A percentile compares a stretch with the other conserved stretches of the same genome.
phyloP scores from a whole-genome alignment of 257 asterid genomes.

The Fraxinus quadrangulata region DNA sequence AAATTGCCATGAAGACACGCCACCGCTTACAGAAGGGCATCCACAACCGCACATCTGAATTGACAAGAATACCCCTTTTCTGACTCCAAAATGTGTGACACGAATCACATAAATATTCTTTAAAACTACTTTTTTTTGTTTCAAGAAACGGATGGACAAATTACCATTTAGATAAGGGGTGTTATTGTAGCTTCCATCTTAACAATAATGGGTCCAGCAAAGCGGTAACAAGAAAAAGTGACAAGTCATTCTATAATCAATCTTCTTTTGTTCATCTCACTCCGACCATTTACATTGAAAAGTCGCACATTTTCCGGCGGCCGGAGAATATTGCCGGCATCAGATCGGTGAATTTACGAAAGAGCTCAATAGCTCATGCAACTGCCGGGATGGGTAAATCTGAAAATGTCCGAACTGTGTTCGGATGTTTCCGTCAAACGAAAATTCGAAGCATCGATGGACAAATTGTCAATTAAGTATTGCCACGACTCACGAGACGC shows the following conservation, averaged over 20 bases:
- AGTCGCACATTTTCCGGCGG: not conserved
- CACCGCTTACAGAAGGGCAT: not conserved
- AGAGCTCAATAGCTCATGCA: conserved; percentile 21
- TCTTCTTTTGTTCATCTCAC: not conserved
- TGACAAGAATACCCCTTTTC: not conserved
- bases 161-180: not conserved
- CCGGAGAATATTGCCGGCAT: conserved; percentile 1
- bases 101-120: not conserved
- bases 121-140: not conserved
- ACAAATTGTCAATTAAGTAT: conserved; percentile 8
- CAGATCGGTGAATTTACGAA: not conserved
- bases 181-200: not conserved
- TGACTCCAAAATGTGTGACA: too few relatives aligned
- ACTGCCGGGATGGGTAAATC: conserved; percentile 36
- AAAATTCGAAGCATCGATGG: conserved; percentile 21
- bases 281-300: conserved; percentile 35
- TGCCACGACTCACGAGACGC: conserved; percentile 29
- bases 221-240: not conserved
- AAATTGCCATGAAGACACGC: not conserved
- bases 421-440: conserved; percentile 40
- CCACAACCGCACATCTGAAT: not conserved
- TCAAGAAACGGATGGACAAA: not conserved
- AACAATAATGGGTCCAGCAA: not conserved
- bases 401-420: conserved; percentile 26
- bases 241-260: not conserved